phyloP scores from a whole-genome alignment of 179 eudicot species.

The Silene coronaria region DNA sequence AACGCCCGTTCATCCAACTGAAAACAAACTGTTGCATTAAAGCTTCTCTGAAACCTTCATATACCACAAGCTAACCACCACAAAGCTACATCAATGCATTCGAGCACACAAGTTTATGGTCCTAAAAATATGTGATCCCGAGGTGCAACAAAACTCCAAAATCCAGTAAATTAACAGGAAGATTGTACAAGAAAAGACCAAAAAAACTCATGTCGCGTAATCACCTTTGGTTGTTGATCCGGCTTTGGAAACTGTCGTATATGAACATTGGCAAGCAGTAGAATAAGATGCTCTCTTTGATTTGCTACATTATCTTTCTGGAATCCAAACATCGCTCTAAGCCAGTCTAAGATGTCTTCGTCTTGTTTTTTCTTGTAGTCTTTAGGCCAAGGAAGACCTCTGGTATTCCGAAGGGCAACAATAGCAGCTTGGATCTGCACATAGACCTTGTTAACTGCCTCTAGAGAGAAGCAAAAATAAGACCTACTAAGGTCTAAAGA shows the following conservation, averaged over 20 bases:
- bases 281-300: constrained; percentile 96
- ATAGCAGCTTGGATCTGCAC: constrained; percentile 93
- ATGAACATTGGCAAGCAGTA: constrained; percentile 96
- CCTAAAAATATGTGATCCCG: not conserved
- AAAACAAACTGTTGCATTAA: constrained; percentile 16
- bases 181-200: not conserved
- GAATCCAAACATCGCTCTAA: constrained; percentile 89
- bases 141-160: not conserved
- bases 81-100: not conserved
- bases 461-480: not conserved
- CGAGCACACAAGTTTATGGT: not conserved
- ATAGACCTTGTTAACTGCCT: not conserved
- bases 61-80: not conserved
- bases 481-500: not conserved
- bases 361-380: constrained; percentile 89
- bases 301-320: constrained; percentile 97
- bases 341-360: constrained; percentile 97
- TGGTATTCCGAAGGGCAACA: constrained; percentile 78
- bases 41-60: not conserved
- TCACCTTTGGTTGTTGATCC: constrained; percentile 95
- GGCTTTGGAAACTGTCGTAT: constrained; percentile 93
- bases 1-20: constrained; percentile 96
- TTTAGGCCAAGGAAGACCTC: constrained; percentile 99
- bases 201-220: not conserved
- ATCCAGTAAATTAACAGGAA: not conserved